Conservation (phyloP, 1,284 basidiomycete genomes). For the Gymnopus androsaceus region DNA sequence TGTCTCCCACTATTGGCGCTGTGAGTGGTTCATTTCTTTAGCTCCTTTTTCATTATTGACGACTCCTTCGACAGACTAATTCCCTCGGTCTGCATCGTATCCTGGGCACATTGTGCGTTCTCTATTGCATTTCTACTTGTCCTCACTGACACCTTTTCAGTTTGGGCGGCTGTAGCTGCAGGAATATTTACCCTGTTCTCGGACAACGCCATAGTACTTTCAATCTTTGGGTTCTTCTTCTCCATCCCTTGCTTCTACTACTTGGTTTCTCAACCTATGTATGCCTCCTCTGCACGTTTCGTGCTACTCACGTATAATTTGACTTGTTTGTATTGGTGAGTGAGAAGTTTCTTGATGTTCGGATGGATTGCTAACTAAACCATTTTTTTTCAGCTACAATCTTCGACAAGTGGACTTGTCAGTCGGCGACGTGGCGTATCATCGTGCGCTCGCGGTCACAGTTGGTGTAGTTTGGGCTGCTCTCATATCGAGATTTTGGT, state of each 20-base stretch:
- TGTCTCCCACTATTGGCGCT: constrained; percentile 86
- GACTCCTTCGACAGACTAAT: constrained; percentile 62
- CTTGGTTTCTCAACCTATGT: constrained; percentile 79
- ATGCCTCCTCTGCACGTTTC: constrained; percentile 82
- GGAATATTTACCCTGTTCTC: constrained; percentile 74
- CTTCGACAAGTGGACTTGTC: constrained; percentile 69
- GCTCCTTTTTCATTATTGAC: neutral
- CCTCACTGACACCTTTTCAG: constrained; percentile 39
- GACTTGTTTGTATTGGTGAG: constrained; percentile 83
- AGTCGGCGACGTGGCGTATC: constrained; percentile 73
- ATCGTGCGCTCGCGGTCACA: constrained; percentile 82
- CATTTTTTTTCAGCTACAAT: constrained; percentile 67
- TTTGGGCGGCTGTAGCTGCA: constrained; percentile 77
- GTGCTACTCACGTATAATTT: constrained; percentile 91
- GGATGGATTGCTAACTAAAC: neutral
- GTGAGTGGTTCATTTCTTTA: constrained; percentile 43
- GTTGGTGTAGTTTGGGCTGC: constrained; percentile 89
- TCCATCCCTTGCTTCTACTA: constrained; percentile 94
- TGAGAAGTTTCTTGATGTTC: constrained; percentile 12
- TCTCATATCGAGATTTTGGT: constrained; percentile 87
- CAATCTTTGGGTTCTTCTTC: constrained; percentile 87
- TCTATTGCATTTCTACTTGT: neutral
- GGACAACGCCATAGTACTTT: constrained; percentile 73
- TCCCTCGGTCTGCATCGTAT: constrained; percentile 77
- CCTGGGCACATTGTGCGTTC: constrained; percentile 75